Evolutionary conservation across 176 grass and related monocot species (phyloP).

Genomic region (Raddia distichophylla): DNA sequence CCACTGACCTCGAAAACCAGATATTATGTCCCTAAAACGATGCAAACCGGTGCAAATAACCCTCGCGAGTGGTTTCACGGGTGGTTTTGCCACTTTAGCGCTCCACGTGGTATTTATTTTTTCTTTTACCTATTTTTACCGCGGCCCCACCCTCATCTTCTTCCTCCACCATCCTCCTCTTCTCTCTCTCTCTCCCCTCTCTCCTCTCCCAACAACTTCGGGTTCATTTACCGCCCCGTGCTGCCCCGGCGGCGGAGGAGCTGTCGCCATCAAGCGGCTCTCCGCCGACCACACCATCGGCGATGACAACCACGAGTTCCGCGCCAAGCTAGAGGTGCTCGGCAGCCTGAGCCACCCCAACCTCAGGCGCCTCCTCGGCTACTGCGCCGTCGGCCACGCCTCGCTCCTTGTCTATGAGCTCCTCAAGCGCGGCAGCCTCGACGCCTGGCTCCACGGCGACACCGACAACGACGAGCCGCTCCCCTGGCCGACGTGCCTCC

Average conservation of each 20-base stretch:
- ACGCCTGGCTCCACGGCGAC: conserved; percentile 66
- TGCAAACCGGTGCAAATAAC: too few species aligned
- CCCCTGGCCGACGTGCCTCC: conserved; percentile 52
- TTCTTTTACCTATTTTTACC: too few species aligned
- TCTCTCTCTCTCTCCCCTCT: too few species aligned
- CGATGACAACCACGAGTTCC: conserved; percentile 77
- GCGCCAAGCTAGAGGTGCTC: conserved; percentile 78
- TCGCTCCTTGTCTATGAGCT: conserved; percentile 91
- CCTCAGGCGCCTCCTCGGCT: conserved; percentile 71
- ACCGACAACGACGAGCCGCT: conserved; percentile 9
- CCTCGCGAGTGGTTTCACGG: too few species aligned
- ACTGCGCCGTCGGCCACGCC: conserved; percentile 67
- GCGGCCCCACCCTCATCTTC: too few species aligned
- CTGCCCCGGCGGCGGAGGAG: conserved; percentile 50
- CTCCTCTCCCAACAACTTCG: conserved; percentile 56
- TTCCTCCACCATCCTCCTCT: too few species aligned
- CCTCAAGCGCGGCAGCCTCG: conserved; percentile 73
- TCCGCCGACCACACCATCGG: conserved; percentile 52
- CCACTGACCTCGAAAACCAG: too few species aligned
- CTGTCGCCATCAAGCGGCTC: conserved; percentile 72
- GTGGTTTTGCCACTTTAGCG: too few species aligned
- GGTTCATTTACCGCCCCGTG: conserved; percentile 86
- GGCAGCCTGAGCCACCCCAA: conserved; percentile 72
- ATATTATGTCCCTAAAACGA: too few species aligned
- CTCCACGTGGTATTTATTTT: too few species aligned